Percentiles rank a stretch among this genome's conserved stretches.
phyloP scores from a whole-genome alignment of 2,329 filamentous ascomycete species.

The Xylariaceae sp. region DNA sequence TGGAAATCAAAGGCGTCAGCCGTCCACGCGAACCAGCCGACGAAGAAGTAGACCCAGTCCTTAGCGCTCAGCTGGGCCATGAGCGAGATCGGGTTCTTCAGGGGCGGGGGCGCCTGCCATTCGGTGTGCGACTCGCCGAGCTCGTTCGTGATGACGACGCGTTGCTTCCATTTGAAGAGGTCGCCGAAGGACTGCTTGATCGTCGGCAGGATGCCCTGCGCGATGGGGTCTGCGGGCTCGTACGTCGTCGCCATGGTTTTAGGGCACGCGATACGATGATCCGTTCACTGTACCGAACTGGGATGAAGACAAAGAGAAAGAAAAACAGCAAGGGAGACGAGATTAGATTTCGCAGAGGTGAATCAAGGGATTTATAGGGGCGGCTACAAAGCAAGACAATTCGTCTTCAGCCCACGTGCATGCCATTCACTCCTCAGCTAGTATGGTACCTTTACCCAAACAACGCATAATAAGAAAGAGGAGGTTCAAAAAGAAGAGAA shows the following conservation, averaged over 20 bases:
- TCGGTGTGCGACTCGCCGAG: slow-evolving; percentile 60
- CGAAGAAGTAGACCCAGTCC: slow-evolving; percentile 71
- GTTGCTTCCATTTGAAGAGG: slow-evolving; percentile 69
- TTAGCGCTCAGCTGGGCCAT: slow-evolving; percentile 57
- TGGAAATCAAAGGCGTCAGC: slow-evolving; percentile 83
- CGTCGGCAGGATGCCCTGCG: slow-evolving; percentile 58
- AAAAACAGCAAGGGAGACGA: no score
- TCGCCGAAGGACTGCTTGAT: slow-evolving; percentile 60
- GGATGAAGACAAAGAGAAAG: neutral
- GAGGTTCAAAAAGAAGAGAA: no score
- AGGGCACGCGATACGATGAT: neutral
- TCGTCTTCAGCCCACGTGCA: no score
- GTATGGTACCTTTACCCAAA: no score
- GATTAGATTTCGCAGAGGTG: no score
- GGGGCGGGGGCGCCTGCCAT: slow-evolving; percentile 61
- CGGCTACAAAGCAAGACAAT: no score
- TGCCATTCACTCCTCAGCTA: no score
- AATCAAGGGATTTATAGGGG: no score
- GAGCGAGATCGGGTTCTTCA: slow-evolving; percentile 66
- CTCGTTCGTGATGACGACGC: slow-evolving; percentile 61
- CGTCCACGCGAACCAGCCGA: slow-evolving; percentile 71
- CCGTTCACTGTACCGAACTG: neutral
- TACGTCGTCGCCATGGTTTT: slow-evolving; percentile 21
- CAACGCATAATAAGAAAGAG: no score
- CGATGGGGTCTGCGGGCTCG: slow-evolving; percentile 55